Percentiles rank a stretch among this genome's conserved stretches.
phyloP scores from a whole-genome alignment of 108 stramenopile genomes.

The Epithemia pelagica region DNA sequence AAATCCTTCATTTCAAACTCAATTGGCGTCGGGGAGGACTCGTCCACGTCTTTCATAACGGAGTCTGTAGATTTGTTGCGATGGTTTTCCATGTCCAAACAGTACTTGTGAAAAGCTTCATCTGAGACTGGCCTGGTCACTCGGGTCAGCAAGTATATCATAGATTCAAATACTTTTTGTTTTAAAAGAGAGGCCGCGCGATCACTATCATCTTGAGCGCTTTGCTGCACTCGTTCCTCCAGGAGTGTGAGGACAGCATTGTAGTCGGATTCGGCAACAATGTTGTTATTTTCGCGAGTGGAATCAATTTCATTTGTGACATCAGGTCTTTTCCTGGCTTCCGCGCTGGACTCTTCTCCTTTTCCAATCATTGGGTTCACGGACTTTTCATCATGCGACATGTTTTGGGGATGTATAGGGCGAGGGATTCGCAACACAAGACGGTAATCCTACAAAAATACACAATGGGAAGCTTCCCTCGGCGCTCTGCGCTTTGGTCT shows the following conservation, averaged over 20 bases:
- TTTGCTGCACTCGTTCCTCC: background rate
- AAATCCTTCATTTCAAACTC: background rate
- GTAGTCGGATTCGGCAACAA: conserved; percentile 1
- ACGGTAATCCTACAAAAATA: too few species aligned
- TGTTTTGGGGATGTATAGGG: too few species aligned
- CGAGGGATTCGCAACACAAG: too few species aligned
- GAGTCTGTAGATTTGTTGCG: background rate
- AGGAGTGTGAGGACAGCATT: background rate
- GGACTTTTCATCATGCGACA: too few species aligned
- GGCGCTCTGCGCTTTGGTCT: too few species aligned
- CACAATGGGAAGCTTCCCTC: too few species aligned
- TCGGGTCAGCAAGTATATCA: background rate
- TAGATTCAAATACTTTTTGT: background rate
- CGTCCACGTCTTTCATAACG: background rate
- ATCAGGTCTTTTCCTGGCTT: too few species aligned
- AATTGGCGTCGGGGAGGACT: background rate
- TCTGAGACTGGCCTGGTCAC: background rate
- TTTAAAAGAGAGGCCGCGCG: background rate
- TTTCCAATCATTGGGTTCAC: too few species aligned
- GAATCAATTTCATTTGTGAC: background rate
- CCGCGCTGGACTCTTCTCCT: too few species aligned
- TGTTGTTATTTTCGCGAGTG: background rate
- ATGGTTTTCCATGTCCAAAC: background rate
- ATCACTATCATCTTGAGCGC: background rate
- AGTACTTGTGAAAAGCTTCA: background rate